A percentile compares a stretch with the other conserved stretches of the same genome.
These are phyloP conservation scores for Saccharomycopsis babjevae DNA, from an alignment of 805 yeast genomes.

Conservation along the genomic window DNA sequence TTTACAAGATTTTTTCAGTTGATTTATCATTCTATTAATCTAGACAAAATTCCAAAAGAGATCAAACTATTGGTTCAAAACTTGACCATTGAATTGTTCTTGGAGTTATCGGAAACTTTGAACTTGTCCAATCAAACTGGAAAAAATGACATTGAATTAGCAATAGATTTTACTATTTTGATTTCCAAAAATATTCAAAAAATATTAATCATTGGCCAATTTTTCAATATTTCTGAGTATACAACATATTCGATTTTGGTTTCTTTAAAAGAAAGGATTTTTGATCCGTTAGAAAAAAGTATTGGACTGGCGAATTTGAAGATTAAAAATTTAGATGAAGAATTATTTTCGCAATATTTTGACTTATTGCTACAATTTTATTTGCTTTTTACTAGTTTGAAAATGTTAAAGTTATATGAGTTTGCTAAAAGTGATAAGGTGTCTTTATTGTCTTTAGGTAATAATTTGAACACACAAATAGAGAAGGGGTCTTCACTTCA, in stretches of 20 bases:
- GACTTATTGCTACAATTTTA: constrained; percentile 10
- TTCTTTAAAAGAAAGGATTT: neutral
- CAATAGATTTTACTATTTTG: neutral
- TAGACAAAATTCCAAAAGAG: constrained; percentile 23
- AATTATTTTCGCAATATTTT: neutral
- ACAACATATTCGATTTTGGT: constrained; percentile 18
- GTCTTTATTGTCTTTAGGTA: constrained; percentile 17
- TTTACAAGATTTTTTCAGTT: constrained; percentile 11
- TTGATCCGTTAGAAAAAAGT: neutral
- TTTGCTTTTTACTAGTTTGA: constrained; percentile 12
- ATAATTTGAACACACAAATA: constrained; percentile 14
- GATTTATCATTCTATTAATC: constrained; percentile 23
- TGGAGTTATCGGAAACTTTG: constrained; percentile 9
- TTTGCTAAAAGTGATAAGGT: constrained; percentile 4
- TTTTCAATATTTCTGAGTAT: constrained; percentile 21
- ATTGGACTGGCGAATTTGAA: neutral
- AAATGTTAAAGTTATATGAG: constrained; percentile 22
- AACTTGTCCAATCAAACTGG: neutral
- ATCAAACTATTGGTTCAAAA: constrained; percentile 19
- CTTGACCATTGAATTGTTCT: constrained; percentile 16
- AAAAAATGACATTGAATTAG: neutral
- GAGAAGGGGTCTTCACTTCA: neutral
- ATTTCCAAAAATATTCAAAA: constrained; percentile 17
- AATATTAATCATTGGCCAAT: constrained; percentile 17
- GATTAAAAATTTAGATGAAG: neutral